Base-by-base conservation (phyloP, 345 rosid genomes). In the Heritiera fomes region DNA sequence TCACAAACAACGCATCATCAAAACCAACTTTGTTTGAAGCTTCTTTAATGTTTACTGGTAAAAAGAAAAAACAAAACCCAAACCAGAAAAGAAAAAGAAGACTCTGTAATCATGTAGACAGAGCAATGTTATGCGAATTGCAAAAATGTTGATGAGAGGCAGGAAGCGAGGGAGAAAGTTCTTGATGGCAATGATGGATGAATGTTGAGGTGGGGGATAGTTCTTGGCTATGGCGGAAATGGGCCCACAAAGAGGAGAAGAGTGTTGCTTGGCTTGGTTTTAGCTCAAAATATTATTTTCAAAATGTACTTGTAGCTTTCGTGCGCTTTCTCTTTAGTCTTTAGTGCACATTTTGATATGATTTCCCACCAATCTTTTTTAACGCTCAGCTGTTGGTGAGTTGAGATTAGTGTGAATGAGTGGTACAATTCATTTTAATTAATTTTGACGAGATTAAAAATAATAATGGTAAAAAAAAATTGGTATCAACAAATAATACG, bases 141-240 rank as follows among this genome's bases (percentile, higher is more conserved):
- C 12, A 32, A 28, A 72, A 52, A 38, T 6, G 14, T 9, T 70
- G 62, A 34, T 61, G 77, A 23, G 80, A 28, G 81, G 69, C 71
- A 65, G 2, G n/a, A 10, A 56, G 60, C 0, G n/a, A 14, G 28
- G 28, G 28, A 23, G 28, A 23, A 23, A 69, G 0, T 80, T 74
- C 77, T 77, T 75, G 73, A 75, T 76, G 84, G 86, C 60, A 80
- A 87, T 86, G 82, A 85, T 84, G 88, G 88, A 74, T 71, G 83
- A 84, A 84, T 38, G 79, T 34, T 65, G 85, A 80, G 82, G 90
- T 86, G 91, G 85, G 83, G 75, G 80, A 61, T 71, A 75, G 82
- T 77, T 82, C 85, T 85, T 85, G 87, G 92, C 91, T 70, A 88
- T 86, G 93, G 97, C 88, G 78, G 86, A 83, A 79, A 79, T 78